Base-by-base conservation (phyloP, 2,329 filamentous ascomycete genomes). In the Paecilomyces variotii region DNA sequence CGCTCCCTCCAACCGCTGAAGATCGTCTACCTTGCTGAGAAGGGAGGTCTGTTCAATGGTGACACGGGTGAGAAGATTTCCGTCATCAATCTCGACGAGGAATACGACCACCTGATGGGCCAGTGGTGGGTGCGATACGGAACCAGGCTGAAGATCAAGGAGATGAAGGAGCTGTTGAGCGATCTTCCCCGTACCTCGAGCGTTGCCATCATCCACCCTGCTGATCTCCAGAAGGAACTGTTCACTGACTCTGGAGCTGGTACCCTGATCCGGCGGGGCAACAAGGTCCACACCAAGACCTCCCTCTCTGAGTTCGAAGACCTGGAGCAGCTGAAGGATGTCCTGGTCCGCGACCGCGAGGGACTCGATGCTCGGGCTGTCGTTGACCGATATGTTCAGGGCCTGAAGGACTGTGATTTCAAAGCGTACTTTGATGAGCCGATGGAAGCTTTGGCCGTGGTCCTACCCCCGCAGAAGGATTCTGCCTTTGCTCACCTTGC, bases 21-120 rank as follows among this genome's bases (percentile, higher is more conserved):
- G 85, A 93, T 97, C 61, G 92, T 99, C 60, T 99, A 97, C 74
- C 82, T 97, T n/a, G 95, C 91, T 4, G 94, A 99, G 79, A 97
- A 97, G 82, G 94, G 94, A 55, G 94, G 93, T 6, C 79, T 99
- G 34, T 96, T 96, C 77, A 91, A 97, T 72, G 92, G 91, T 60
- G 90, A 96, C 63, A 90, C 87, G n/a, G 89, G 88, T 60, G 88
- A 93, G 80, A 96, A 96, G 80, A 97, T 97, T 70, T 96, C 93
- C 4, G 90, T 89, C 60, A 97, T 97, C 78, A 97, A 97, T 78
- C 82, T 99, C 59, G 94, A 99, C 71, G 92, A 96, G 76, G 94
- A 99, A 78, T 97, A 90, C 69, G 91, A 96, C 60, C 83, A 90
- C 70, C 83, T 97, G 69, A 96, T 97, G 91, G 83, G 86, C 59